Base-by-base conservation (phyloP, 345 rosid genomes). In the Toxicodendron radicans region DNA sequence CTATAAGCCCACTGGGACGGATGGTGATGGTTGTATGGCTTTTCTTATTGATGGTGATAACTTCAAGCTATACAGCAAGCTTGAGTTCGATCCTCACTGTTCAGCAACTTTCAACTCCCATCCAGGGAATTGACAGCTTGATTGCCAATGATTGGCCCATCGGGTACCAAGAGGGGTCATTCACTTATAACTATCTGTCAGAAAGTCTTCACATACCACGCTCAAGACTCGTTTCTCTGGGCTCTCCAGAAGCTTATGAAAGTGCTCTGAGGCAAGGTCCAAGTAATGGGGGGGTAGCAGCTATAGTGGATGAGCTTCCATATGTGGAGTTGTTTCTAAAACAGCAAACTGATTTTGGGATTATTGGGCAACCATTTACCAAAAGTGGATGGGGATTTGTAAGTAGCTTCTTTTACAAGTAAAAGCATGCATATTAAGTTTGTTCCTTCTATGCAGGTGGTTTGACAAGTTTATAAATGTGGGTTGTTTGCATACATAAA, bases 351-450 rank as follows among this genome's bases (percentile, higher is more conserved):
- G 87, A 89, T 43, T 92, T 88, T 70, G 91, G 91, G 64, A 90
- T 91, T 61, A 76, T 91, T 10, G 99, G 99, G 73, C 90, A 82
- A 73, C 85, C 82, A 46, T 95, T 95, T 81, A 92, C 91, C 73
- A 87, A 71, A 71, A 84, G 85, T 52, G 99, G 97, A 71, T 95
- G 97, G 97, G 99, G 99, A 80, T 95, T 95, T 45, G 99, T 95
- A 87, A 91, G 99, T 87, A 68, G 63, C 43, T 78, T 70, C 23
- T 56, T 60, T 51, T 52, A 52, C 58, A 65, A 58, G 52, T 43
- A 21, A 38, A 52, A 24, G 71, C 58, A 11, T 61, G 30, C 18
- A 53, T n/a, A 68, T 54, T 18, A 18, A 56, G 54, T 68, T 33
- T 6, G 30, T 52, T 38, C 51, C 8, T 18, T 17, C n/a, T 18